Evolutionary conservation across 1,284 basidiomycete genomes (phyloP).

Genomic region (Rhodotorula sp.): DNA sequence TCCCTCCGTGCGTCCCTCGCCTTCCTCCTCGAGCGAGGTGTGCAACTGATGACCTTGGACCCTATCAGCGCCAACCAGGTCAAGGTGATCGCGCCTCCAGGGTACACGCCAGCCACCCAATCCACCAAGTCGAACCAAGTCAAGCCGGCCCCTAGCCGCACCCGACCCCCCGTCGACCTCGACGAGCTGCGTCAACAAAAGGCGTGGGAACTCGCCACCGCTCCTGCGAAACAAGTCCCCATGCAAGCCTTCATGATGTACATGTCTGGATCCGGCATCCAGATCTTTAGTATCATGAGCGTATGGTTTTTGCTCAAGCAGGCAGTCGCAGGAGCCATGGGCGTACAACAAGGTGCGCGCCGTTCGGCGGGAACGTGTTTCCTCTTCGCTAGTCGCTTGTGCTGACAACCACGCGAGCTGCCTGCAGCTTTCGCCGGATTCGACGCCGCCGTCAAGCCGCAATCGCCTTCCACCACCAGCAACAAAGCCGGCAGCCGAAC

Average conservation of each 20-base stretch:
- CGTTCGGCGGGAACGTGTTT: background rate
- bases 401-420: background rate
- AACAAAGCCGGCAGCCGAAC: too few species aligned
- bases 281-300: slow-evolving; percentile 48
- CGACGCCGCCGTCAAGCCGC: slow-evolving; percentile 27
- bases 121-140: slow-evolving; percentile 33
- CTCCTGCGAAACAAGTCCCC: slow-evolving; percentile 46
- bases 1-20: background rate
- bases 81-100: slow-evolving; percentile 23
- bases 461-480: background rate
- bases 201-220: slow-evolving; percentile 46
- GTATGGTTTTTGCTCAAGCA: slow-evolving; percentile 46
- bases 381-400: background rate
- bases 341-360: slow-evolving; percentile 43
- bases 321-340: slow-evolving; percentile 42
- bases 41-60: background rate
- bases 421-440: slow-evolving; percentile 41
- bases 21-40: too few species aligned
- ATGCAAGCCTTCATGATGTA: slow-evolving; percentile 49
- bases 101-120: slow-evolving; percentile 9
- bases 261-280: slow-evolving; percentile 46
- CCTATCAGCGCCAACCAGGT: background rate
- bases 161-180: slow-evolving; percentile 20
- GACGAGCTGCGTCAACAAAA: slow-evolving; percentile 40
- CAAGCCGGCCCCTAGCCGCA: slow-evolving; percentile 17